Evolutionary conservation across 1,139 yeast species (phyloP).

Genomic region (Pichia sp.): DNA sequence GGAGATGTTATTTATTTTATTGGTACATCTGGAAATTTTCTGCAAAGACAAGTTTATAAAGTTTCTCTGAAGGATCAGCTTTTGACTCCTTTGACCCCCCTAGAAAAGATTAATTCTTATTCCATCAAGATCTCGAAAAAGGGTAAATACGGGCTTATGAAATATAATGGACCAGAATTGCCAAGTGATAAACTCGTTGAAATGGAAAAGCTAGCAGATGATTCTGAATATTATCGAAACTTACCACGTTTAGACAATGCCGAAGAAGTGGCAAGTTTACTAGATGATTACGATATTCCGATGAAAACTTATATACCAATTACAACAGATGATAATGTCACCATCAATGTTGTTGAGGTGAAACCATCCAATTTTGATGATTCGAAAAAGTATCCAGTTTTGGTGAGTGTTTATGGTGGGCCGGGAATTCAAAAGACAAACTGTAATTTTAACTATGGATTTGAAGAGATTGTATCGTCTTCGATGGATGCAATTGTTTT

Average conservation of each 20-base stretch:
- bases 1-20: slow-evolving; percentile 53
- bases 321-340: slow-evolving; percentile 29
- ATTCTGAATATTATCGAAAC: slow-evolving; percentile 19
- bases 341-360: slow-evolving; percentile 63
- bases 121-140: slow-evolving; percentile 40
- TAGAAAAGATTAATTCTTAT: slow-evolving; percentile 25
- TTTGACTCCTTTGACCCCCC: slow-evolving; percentile 20
- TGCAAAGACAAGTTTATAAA: slow-evolving; percentile 48
- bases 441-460: slow-evolving; percentile 46
- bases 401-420: slow-evolving; percentile 87
- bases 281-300: slow-evolving; percentile 45
- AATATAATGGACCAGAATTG: slow-evolving; percentile 54
- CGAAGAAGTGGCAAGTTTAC: slow-evolving; percentile 25
- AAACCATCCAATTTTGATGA: slow-evolving; percentile 64
- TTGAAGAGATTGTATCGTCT: slow-evolving; percentile 65
- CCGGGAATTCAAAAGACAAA: slow-evolving; percentile 81
- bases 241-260: slow-evolving; percentile 26
- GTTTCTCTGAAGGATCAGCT: slow-evolving; percentile 23
- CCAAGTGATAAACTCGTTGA: slow-evolving; percentile 61
- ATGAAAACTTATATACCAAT: slow-evolving; percentile 38
- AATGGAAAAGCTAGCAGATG: slow-evolving; percentile 29
- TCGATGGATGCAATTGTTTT: slow-evolving; percentile 66
- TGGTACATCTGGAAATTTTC: slow-evolving; percentile 48
- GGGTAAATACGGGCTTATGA: slow-evolving; percentile 46
- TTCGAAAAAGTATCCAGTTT: slow-evolving; percentile 56